Evolutionary conservation across 805 yeast genomes (phyloP), one percentile per base, ranked within the genome.

Genomic region (Starmera quercuum): DNA sequence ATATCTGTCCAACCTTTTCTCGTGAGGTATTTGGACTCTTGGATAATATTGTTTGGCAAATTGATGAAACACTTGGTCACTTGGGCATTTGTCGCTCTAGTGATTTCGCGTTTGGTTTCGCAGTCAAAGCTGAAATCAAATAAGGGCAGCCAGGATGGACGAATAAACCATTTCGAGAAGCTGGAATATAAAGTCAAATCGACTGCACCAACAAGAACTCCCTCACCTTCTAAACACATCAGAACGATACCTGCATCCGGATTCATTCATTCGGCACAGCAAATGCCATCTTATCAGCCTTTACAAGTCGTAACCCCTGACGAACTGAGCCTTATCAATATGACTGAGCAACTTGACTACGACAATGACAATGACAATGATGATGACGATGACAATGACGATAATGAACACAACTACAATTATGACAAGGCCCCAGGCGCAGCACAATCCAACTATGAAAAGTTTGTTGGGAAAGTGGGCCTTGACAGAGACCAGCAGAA

Each of bases 1-100:
- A 32, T 46, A n/a, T 12, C 46, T 10, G 13, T 51, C 6, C 52
- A 47, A 15, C 59, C 58, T 1, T 47, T 36, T 31, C 13, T 51
- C 2, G 34, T 40, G 11, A 39, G 32, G 8, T 45, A 45, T 17
- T 17, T 54, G 5, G 49, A 46, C 17, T 44, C 48, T 12, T 51
- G 55, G 53, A 33, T 50, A 2, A 24, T 43, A 0, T 27, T 53
- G 4, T 21, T 50, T 8, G 41, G 45, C 1, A 35, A 34, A 15
- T 15, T 53, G 7, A 34, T 48, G 22, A 42, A 41, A 24, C 46
- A 42, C 33, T 13, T 46, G 4, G 19, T 32, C 10, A 40, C 44
- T 16, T 36, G 52, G 48, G 20, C 35, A 7, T 30, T 47, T 26
- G 44, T 39, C 30, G 48, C 38, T 11, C 35, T 29, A 18, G 35